Evolutionary conservation across 1,284 basidiomycete species (phyloP), one percentile per base, ranked within the genome.

Genomic region (Tilletia walkeri): DNA sequence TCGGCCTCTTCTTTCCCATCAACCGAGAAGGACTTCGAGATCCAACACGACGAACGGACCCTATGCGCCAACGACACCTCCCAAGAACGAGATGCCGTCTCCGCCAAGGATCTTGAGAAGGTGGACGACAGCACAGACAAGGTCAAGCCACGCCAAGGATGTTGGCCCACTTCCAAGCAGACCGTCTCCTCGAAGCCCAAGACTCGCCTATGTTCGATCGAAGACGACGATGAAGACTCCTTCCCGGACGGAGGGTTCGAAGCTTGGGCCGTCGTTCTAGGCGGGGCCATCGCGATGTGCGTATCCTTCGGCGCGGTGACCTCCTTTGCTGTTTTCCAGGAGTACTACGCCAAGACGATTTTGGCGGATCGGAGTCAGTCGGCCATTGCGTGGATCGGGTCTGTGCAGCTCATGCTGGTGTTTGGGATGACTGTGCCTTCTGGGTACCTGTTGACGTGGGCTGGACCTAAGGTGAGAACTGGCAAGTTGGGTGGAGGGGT

Each of bases 261-360:
- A 36, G 66, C 48, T 34, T 67, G 66, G 66, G 34, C 16, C 50
- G 66, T 67, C 66, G 66, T 67, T 10, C 38, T 67, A 18, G 66
- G 48, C 50, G 50, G 66, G n/a, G 36, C 50, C 48, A 39, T 67
- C 48, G 50, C 30, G 20, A 41, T 67, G 49, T 53, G 34, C 49
- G 48, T 39, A 34, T 14, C 20, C 66, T 50, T 67, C 34, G 66
- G 66, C 7, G 39, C 34, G 10, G 38, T 67, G 48, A 67, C 39
- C 10, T 67, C 66, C 18, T 67, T 50, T 49, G 34, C 39, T 1
- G 66, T 67, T n/a, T 67, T 67, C 66, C 48, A 67, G 18, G 48
- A 45, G 30, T 67, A 54, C 48, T 67, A 67, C 50, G 36, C 20
- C 20, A 24, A 24, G 4, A 39, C 36, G 20, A 10, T 53, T 7